Evolutionary conservation across 257 asterid genomes (phyloP), one percentile per base, ranked within the genome.

Genomic region (Solanum phureja): DNA sequence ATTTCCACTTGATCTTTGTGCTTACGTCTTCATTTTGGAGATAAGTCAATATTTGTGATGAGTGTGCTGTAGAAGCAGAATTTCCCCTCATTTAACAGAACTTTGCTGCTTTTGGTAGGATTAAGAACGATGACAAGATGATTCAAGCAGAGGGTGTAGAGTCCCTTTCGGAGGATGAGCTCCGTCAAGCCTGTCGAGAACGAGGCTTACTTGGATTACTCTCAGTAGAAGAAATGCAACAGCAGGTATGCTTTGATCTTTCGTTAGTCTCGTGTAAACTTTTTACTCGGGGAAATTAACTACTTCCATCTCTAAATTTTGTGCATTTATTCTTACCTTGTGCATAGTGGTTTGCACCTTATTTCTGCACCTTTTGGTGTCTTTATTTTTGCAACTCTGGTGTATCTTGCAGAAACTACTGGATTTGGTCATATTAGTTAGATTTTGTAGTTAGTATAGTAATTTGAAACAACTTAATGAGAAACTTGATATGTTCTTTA

Each of bases 101-200:
- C 58, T 66, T 89, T 86, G n/a, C 72, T 82, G 85, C 44, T 49
- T 82, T 86, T 84, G 89, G 60, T 83, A 96, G 99, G 85, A 91
- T 96, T 73, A 96, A 95, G 94, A 89, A 92, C 24, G 99, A 96
- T 82, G 99, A 96, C 92, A 93, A 90, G 89, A 64, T 95, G 93
- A 96, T 96, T 91, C 94, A 95, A 90, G 92, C 98, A n/a, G 99
- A 96, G 90, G 99, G 99, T 7, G 93, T 96, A 83, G 98, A 96
- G 90, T 94, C 98, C 87, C 98, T 95, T 79, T 93, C 98, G 68
- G 99, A 96, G 89, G 95, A 96, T 87, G 99, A 96, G 91, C 98
- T 96, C 72, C 98, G 97, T 89, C 96, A 96, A 90, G 98, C 94
- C 87, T 96, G 99, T 88, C 90, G 98, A 89, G 99, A 96, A 88